Evolutionary conservation across 2,329 filamentous ascomycete species (phyloP).

Genomic region (Calonectria henricotiae): DNA sequence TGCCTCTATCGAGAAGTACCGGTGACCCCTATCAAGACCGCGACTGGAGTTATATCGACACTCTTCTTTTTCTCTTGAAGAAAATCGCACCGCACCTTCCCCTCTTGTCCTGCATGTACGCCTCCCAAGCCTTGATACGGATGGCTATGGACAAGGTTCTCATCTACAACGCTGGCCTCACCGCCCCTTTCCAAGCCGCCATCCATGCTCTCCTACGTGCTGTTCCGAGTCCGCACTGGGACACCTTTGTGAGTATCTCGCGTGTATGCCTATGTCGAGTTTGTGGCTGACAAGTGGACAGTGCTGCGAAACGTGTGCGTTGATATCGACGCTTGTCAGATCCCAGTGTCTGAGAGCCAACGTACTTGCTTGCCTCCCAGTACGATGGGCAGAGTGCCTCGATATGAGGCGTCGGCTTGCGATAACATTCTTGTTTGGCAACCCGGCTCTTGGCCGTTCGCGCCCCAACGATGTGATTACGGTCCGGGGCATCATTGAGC

Average conservation of each 20-base stretch:
- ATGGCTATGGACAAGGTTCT: conserved; percentile 71
- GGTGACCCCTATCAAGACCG: conserved; percentile 57
- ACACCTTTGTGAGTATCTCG: conserved; percentile 61
- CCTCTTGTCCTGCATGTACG: conserved; percentile 57
- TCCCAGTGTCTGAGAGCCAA: conserved; percentile 71
- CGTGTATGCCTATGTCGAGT: not conserved
- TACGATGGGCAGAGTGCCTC: conserved; percentile 66
- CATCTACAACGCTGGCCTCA: conserved; percentile 61
- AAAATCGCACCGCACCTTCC: conserved; percentile 59
- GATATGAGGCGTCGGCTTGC: conserved; percentile 79
- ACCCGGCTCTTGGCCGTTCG: conserved; percentile 61
- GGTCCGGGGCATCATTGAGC: conserved; percentile 64
- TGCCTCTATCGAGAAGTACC: conserved; percentile 45
- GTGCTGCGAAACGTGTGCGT: conserved; percentile 68
- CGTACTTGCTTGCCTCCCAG: conserved; percentile 73
- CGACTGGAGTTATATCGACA: conserved; percentile 65
- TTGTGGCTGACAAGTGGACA: conserved; percentile 49
- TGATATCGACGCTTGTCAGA: conserved; percentile 64
- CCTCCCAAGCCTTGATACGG: conserved; percentile 67
- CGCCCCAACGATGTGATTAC: conserved; percentile 62
- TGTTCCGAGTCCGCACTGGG: conserved; percentile 60
- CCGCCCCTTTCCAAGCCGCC: conserved; percentile 61
- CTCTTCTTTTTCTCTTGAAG: conserved; percentile 63
- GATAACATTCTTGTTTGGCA: conserved; percentile 73
- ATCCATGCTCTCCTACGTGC: conserved; percentile 63